Evolutionary conservation across 1,284 basidiomycete genomes (phyloP).

Genomic region (Coniophora puteana): DNA sequence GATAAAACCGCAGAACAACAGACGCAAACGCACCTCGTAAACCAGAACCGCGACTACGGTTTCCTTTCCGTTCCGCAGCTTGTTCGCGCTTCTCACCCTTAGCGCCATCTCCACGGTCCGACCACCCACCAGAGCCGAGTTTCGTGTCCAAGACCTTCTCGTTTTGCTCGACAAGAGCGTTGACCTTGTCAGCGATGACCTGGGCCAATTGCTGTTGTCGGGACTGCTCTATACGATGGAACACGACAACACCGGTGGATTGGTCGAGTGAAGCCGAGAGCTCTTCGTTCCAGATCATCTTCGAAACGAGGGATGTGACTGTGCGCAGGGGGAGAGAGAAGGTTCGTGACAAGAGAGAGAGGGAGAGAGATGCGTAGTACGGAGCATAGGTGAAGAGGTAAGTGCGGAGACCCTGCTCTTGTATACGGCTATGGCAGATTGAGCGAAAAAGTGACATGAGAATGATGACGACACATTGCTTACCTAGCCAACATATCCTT

Average conservation of each 20-base stretch:
- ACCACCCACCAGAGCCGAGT: slow-evolving; percentile 69
- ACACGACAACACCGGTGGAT: slow-evolving; percentile 81
- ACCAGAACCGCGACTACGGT: slow-evolving; percentile 46
- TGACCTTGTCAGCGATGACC: slow-evolving; percentile 86
- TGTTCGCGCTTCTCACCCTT: slow-evolving; percentile 80
- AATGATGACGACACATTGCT: slow-evolving; percentile 26
- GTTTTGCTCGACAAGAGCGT: slow-evolving; percentile 89
- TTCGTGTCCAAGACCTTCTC: slow-evolving; percentile 93
- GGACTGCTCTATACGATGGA: slow-evolving; percentile 87
- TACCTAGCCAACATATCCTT: slow-evolving; percentile 94
- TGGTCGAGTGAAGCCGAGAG: slow-evolving; percentile 92
- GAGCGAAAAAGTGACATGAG: slow-evolving; percentile 8
- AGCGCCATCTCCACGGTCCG: slow-evolving; percentile 63
- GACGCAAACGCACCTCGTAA: slow-evolving; percentile 41
- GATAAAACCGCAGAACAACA: neutral
- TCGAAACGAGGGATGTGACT: slow-evolving; percentile 91
- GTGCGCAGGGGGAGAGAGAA: slow-evolving; percentile 80
- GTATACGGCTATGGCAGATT: slow-evolving; percentile 70
- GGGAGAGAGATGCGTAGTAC: slow-evolving; percentile 89
- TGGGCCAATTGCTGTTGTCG: slow-evolving; percentile 89
- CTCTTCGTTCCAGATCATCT: slow-evolving; percentile 99
- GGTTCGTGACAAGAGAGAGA: slow-evolving; percentile 82
- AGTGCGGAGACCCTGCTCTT: slow-evolving; percentile 95
- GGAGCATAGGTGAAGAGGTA: slow-evolving; percentile 99
- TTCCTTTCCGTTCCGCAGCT: slow-evolving; percentile 67